These are phyloP conservation scores for Penicillium coprophilum DNA, from an alignment of 495 filamentous ascomycete species.

Conservation along the genomic window DNA sequence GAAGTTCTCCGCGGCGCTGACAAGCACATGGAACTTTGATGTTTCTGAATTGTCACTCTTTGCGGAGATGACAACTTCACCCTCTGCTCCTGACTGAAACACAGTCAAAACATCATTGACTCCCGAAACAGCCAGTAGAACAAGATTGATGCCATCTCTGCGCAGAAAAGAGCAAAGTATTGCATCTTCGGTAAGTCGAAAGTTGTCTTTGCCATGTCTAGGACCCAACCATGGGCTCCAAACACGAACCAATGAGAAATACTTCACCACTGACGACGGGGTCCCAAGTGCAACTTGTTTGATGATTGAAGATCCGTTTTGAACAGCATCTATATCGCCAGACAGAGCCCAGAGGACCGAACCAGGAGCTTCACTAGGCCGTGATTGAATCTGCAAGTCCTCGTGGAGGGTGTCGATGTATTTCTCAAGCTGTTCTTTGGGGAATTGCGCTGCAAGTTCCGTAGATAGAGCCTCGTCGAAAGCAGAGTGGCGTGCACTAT, in stretches of 20 bases:
- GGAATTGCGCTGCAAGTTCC: slow-evolving; percentile 17
- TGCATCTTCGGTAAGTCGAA: slow-evolving; percentile 71
- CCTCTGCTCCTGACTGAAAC: slow-evolving; percentile 63
- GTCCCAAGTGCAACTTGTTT: slow-evolving; percentile 60
- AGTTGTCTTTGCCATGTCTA: slow-evolving; percentile 68
- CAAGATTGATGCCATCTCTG: slow-evolving; percentile 70
- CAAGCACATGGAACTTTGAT: slow-evolving; percentile 64
- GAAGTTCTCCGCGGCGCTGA: slow-evolving; percentile 71
- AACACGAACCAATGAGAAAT: slow-evolving; percentile 77
- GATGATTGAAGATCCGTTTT: slow-evolving; percentile 55
- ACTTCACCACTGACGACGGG: slow-evolving; percentile 57
- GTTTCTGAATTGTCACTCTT: slow-evolving; percentile 62
- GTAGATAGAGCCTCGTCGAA: slow-evolving; percentile 7
- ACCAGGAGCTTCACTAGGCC: slow-evolving; percentile 65
- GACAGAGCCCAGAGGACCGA: slow-evolving; percentile 71
- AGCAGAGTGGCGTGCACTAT: slow-evolving; percentile 13
- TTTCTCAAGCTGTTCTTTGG: slow-evolving; percentile 50
- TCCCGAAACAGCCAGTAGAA: slow-evolving; percentile 80
- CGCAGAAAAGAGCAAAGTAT: slow-evolving; percentile 80
- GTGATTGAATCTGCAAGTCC: slow-evolving; percentile 54
- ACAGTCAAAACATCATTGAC: slow-evolving; percentile 68
- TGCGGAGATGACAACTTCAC: slow-evolving; percentile 66
- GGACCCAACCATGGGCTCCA: slow-evolving; percentile 87
- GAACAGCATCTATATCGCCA: slow-evolving; percentile 51
- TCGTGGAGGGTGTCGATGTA: slow-evolving; percentile 62